Evolutionary conservation across 2,329 filamentous ascomycete genomes (phyloP), one percentile per base, ranked within the genome.

Genomic region (Cladophialophora chaetospira): DNA sequence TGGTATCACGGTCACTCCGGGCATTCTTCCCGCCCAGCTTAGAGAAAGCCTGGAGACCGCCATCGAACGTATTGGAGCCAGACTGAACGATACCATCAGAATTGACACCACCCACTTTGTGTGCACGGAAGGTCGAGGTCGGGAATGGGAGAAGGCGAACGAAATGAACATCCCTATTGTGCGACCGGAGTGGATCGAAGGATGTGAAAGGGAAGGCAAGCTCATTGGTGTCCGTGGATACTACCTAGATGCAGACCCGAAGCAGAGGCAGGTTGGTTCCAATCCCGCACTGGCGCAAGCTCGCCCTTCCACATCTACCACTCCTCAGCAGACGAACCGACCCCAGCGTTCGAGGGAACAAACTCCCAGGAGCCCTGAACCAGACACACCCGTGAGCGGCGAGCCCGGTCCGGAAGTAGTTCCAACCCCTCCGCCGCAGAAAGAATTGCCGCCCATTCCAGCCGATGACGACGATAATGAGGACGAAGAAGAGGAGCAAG

Each of bases 61-160:
- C 1, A 84, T 97, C 31, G 87, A 94, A 68, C 83, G 91, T 65
- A 96, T 99, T 66, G 94, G 94, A 46, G 94, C 91, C 60, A 96
- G 94, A 79, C 80, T 97, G 63, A 88, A 91, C 55, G 93, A 97
- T 66, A 83, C 83, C 10, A 91, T 97, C 49, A 84, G 93, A 67
- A 97, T 99, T 69, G 94, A 99, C 72, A 99, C 94, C 0, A 99
- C 94, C 13, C 94, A 99, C 75, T 99, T 99, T 71, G 91, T 99
- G 58, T 97, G 93, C 62, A 96, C 91, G 8, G 94, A 99, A 72
- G 92, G 92, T 26, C 81, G 92, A 54, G 94, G 94, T 28, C 82
- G 89, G 48, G 82, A 88, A 10, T 99, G 94, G 94, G 94, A 99
- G 76, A 95, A 94, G 78, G 94, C 94, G 1, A 87, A 93, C 26